A percentile compares a stretch with the other conserved stretches of the same genome.
Evolutionary conservation across 2,329 filamentous ascomycete genomes (phyloP).

Genomic region (Plectosphaerella cucumerina): DNA sequence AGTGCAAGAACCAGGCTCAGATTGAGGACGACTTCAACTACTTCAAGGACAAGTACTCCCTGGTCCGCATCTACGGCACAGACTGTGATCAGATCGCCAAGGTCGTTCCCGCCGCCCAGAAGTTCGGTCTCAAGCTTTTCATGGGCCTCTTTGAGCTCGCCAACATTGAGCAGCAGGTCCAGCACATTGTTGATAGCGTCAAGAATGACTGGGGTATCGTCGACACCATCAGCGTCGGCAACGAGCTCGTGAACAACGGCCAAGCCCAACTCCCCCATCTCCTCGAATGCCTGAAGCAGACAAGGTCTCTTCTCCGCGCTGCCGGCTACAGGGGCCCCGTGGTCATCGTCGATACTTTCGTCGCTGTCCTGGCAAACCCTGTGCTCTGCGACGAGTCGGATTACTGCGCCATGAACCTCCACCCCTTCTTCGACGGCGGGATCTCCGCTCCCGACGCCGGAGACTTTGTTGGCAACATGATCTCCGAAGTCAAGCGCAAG

Average conservation of each 20-base stretch:
- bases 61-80: conserved; percentile 74
- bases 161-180: conserved; percentile 51
- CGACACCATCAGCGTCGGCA: conserved; percentile 72
- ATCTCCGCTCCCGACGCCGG: conserved; percentile 59
- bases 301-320: conserved; percentile 51
- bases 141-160: conserved; percentile 67
- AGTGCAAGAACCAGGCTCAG: conserved; percentile 63
- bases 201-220: conserved; percentile 63
- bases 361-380: conserved; percentile 61
- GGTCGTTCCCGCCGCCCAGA: conserved; percentile 58
- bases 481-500: conserved; percentile 35
- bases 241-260: conserved; percentile 71
- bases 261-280: conserved; percentile 49
- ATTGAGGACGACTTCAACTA: conserved; percentile 61
- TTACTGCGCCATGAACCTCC: conserved; percentile 76
- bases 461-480: conserved; percentile 58
- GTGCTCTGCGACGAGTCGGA: conserved; percentile 69
- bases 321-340: conserved; percentile 70
- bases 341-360: conserved; percentile 77
- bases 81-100: conserved; percentile 70
- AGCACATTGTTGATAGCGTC: conserved; percentile 56
- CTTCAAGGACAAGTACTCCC: conserved; percentile 48
- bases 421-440: conserved; percentile 76
- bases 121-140: conserved; percentile 67
- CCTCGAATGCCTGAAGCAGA: conserved; percentile 51